Evolutionary conservation across 73 alveolate species (phyloP), one percentile per base, ranked within the genome.

Genomic region (Paraurostyla sp.): DNA sequence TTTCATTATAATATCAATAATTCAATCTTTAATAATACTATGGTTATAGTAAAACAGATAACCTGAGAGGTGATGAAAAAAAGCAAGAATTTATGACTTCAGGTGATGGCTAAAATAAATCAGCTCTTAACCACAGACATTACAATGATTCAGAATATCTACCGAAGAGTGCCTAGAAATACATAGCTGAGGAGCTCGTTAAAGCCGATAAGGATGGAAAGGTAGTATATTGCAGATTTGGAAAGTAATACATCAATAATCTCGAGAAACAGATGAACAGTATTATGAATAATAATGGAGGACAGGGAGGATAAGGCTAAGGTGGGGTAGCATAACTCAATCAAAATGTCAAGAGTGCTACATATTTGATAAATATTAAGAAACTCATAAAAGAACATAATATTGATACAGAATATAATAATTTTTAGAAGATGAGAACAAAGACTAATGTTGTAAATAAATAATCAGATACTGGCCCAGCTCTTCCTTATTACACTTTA

Each of bases 401-500:
- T 40, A 81, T 81, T 9, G 91, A 81, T 30, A 57, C 80, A 7
- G 91, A 73, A 35, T 46, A 32, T 35, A 58, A 83, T 25, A 46
- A 69, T 41, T 30, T 48, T 25, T 52, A 35, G 49, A 59, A 68
- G 35, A 20, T 68, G 25, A 46, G 60, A 29, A 69, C 75, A 9
- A 85, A 85, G 23, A 18, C 71, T 11, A 49, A 49, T 45, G 73
- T 65, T 30, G 42, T 29, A 16, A 63, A 58, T 18, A 35, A 58
- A 29, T 40, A 69, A 69, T 38, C 49, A 6, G 65, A 65, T 0
- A 43, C 15, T 22, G 69, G 86, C 30, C 43, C 89, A 27, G 90
- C 89, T 4, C n/a, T 57, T 3, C 94, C 76, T n/a, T 95, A 59
- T 62, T 92, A 92, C 71, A 93, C 87, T 15, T 90, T 94, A 11